phyloP scores from a whole-genome alignment of 2,329 filamentous ascomycete species.

The Fusarium tuaranense region DNA sequence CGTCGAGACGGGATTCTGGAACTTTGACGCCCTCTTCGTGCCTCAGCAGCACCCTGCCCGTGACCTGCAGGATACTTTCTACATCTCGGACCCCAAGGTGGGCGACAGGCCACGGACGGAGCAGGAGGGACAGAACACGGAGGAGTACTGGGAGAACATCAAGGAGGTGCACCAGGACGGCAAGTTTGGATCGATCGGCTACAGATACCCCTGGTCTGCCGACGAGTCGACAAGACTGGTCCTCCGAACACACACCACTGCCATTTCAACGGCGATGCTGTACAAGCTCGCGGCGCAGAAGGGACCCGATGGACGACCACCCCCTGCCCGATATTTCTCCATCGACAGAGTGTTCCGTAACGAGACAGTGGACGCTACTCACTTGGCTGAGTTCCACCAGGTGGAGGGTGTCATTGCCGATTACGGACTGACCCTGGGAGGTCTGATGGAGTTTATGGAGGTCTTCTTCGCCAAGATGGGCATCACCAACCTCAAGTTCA shows the following conservation, averaged over 20 bases:
- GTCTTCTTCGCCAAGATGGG: conserved; percentile 98
- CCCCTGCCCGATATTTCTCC: conserved; percentile 92
- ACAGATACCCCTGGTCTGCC: conserved; percentile 92
- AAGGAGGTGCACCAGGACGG: conserved; percentile 89
- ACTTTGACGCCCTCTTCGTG: conserved; percentile 96
- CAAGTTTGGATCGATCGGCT: conserved; percentile 94
- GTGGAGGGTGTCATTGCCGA: conserved; percentile 99
- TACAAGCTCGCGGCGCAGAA: conserved; percentile 88
- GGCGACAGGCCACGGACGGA: conserved; percentile 76
- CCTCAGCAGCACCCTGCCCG: conserved; percentile 96
- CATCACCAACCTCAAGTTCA: conserved; percentile 86
- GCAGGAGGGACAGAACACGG: conserved; percentile 74
- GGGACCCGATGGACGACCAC: conserved; percentile 74
- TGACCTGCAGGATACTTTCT: conserved; percentile 98
- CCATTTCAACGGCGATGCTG: conserved; percentile 90
- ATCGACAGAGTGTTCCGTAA: conserved; percentile 99
- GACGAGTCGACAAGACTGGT: conserved; percentile 90
- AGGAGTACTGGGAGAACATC: conserved; percentile 90
- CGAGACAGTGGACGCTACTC: conserved; percentile 95
- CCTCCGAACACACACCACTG: conserved; percentile 95
- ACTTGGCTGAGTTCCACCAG: conserved; percentile 98
- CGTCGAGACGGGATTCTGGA: conserved; percentile 99
- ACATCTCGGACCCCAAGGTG: conserved; percentile 87
- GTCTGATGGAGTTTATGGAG: conserved; percentile 92
- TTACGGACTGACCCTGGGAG: conserved; percentile 91